phyloP scores from a whole-genome alignment of 1,139 yeast genomes.

The Debaryomyces singareniensis region DNA sequence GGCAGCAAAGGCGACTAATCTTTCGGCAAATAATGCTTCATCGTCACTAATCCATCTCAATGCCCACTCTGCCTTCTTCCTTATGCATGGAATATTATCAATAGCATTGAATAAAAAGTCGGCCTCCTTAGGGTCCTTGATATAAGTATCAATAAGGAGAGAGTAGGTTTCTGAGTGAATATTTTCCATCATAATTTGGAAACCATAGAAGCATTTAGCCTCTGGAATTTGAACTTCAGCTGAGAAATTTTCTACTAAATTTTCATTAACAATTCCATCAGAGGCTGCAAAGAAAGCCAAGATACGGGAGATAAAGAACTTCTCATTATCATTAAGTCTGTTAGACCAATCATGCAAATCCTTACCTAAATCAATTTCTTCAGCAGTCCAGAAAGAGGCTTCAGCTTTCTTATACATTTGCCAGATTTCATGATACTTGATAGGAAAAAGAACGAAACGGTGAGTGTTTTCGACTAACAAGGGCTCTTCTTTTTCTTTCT shows the following conservation, averaged over 20 bases:
- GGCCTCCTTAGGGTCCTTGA: conserved; percentile 91
- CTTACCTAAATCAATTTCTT: conserved; percentile 93
- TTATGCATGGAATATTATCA: conserved; percentile 88
- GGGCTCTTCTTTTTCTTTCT: conserved; percentile 82
- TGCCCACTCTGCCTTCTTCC: conserved; percentile 98
- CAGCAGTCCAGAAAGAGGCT: conserved; percentile 99
- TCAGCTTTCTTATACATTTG: conserved; percentile 98
- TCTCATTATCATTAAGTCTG: conserved; percentile 78
- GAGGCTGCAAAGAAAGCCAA: conserved; percentile 98
- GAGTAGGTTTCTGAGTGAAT: conserved; percentile 98
- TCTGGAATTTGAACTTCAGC: conserved; percentile 97
- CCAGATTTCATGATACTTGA: conserved; percentile 97
- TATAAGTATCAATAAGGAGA: conserved; percentile 84
- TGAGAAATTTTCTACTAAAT: conserved; percentile 91
- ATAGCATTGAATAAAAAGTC: conserved; percentile 88
- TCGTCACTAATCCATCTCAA: conserved; percentile 89
- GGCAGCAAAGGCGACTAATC: conserved; percentile 97
- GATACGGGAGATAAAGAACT: conserved; percentile 83
- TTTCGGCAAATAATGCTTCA: conserved; percentile 85
- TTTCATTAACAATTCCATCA: conserved; percentile 96
- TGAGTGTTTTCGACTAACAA: conserved; percentile 77
- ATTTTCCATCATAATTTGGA: conserved; percentile 99
- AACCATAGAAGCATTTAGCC: conserved; percentile 97
- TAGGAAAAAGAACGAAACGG: conserved; percentile 94
- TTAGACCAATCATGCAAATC: conserved; percentile 89